phyloP scores from a whole-genome alignment of 805 yeast species.

The Starmerella scarabaei region DNA sequence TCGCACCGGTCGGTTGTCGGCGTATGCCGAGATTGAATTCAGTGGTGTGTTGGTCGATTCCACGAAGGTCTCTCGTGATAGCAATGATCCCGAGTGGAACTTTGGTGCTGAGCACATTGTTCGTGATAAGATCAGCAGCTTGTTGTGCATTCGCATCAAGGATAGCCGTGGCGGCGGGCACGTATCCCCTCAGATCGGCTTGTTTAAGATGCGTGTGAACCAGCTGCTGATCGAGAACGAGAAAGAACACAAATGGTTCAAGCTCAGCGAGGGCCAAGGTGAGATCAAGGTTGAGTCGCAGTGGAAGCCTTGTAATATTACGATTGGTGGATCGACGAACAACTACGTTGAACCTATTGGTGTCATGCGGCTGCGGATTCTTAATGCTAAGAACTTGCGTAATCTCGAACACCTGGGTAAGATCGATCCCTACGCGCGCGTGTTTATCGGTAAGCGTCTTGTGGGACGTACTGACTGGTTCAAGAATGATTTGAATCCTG shows the following conservation, averaged over 20 bases:
- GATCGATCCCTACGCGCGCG: constrained; percentile 80
- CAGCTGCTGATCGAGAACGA: constrained; percentile 66
- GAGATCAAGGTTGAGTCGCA: constrained; percentile 53
- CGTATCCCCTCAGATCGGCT: constrained; percentile 42
- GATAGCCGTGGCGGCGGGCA: constrained; percentile 46
- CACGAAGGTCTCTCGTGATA: constrained; percentile 46
- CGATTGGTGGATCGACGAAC: constrained; percentile 47
- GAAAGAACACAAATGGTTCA: constrained; percentile 67
- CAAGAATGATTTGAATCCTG: constrained; percentile 61
- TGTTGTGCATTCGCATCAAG: constrained; percentile 51
- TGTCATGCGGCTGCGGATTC: constrained; percentile 58
- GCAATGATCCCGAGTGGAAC: constrained; percentile 56
- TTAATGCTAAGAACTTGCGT: constrained; percentile 58
- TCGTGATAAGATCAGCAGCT: constrained; percentile 57
- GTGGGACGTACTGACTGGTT: constrained; percentile 63
- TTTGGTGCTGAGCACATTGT: constrained; percentile 53
- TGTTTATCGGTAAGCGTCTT: constrained; percentile 62
- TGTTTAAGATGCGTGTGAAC: constrained; percentile 38
- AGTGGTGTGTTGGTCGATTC: constrained; percentile 47
- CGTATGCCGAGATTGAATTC: constrained; percentile 60
- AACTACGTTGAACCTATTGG: constrained; percentile 95
- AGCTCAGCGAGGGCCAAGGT: constrained; percentile 44
- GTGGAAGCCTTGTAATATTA: constrained; percentile 79
- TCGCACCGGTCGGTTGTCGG: constrained; percentile 40
- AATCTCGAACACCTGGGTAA: constrained; percentile 83